These are phyloP conservation scores for Candida chilensis DNA, from an alignment of 805 yeast genomes.

Conservation along the genomic window DNA sequence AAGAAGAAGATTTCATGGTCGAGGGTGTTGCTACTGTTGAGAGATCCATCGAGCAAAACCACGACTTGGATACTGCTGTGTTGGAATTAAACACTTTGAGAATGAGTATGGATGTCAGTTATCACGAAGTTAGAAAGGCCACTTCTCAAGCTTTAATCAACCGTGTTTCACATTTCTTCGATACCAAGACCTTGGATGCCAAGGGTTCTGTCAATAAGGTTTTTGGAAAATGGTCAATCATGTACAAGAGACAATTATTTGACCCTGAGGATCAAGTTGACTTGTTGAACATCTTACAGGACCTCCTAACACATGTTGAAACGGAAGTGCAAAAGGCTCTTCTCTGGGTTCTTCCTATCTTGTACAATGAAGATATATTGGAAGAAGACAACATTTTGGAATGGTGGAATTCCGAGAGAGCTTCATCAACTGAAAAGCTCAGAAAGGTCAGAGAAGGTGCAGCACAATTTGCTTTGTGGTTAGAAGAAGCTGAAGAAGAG, in stretches of 20 bases:
- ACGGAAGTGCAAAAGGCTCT: slow-evolving; percentile 37
- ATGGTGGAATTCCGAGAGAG: slow-evolving; percentile 68
- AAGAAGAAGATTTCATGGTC: slow-evolving; percentile 68
- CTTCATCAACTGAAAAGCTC: slow-evolving; percentile 25
- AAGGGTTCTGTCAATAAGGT: slow-evolving; percentile 73
- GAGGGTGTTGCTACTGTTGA: slow-evolving; percentile 94
- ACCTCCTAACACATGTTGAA: slow-evolving; percentile 28
- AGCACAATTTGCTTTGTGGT: slow-evolving; percentile 78
- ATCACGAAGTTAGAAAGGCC: slow-evolving; percentile 85
- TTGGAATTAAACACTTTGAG: slow-evolving; percentile 88
- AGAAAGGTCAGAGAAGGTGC: slow-evolving; percentile 46
- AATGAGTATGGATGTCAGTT: slow-evolving; percentile 95
- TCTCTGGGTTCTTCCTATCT: slow-evolving; percentile 42
- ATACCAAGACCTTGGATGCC: slow-evolving; percentile 67
- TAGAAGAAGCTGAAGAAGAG: slow-evolving; percentile 69
- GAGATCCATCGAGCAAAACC: slow-evolving; percentile 87
- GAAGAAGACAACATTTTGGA: slow-evolving; percentile 71
- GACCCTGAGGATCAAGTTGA: slow-evolving; percentile 73
- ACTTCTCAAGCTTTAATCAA: slow-evolving; percentile 64
- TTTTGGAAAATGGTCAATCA: slow-evolving; percentile 71
- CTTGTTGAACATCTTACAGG: slow-evolving; percentile 44
- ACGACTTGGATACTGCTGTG: slow-evolving; percentile 87
- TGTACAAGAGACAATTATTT: slow-evolving; percentile 81
- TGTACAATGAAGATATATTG: slow-evolving; percentile 76
- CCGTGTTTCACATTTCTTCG: slow-evolving; percentile 64